phyloP scores from a whole-genome alignment of 257 asterid species.

The Fraxinus pennsylvanica region DNA sequence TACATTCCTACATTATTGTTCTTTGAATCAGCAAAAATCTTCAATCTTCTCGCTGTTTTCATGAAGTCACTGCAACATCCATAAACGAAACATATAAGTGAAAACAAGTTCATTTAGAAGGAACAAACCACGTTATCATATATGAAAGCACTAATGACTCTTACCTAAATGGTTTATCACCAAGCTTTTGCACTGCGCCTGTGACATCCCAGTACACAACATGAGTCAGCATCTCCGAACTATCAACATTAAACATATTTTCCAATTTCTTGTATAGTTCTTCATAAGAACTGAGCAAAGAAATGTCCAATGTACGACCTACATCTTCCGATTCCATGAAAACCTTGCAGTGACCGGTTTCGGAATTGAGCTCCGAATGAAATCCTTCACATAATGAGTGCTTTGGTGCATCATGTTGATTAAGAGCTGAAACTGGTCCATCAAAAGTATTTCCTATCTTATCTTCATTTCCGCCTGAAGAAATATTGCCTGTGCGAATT shows the following conservation, averaged over 20 bases:
- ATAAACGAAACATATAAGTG: neutral
- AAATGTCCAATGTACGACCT: conserved; percentile 76
- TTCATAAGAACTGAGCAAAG: conserved; percentile 62
- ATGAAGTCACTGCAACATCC: conserved; percentile 53
- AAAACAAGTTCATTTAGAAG: neutral
- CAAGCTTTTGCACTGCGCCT: conserved; percentile 57
- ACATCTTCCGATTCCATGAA: conserved; percentile 82
- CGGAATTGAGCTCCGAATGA: conserved; percentile 44
- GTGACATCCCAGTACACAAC: conserved; percentile 55
- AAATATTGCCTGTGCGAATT: conserved; percentile 40
- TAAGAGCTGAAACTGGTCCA: conserved; percentile 47
- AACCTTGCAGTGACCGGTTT: conserved; percentile 72
- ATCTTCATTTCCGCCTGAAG: conserved; percentile 50
- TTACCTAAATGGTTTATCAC: conserved; percentile 72
- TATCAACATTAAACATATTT: conserved; percentile 54
- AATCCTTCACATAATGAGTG: conserved; percentile 41
- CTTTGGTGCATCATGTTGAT: conserved; percentile 40
- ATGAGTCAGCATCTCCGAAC: conserved; percentile 52
- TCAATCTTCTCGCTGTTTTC: conserved; percentile 62
- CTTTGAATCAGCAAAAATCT: conserved; percentile 59
- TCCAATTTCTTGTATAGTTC: conserved; percentile 58
- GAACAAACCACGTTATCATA: neutral
- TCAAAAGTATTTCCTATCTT: conserved; percentile 48
- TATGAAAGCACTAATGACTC: neutral
- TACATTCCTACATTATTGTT: conserved; percentile 47